Percentiles rank a stretch among this genome's conserved stretches.
Conservation (phyloP, 1,284 basidiomycete species). For the Porogramme epimiltina region DNA sequence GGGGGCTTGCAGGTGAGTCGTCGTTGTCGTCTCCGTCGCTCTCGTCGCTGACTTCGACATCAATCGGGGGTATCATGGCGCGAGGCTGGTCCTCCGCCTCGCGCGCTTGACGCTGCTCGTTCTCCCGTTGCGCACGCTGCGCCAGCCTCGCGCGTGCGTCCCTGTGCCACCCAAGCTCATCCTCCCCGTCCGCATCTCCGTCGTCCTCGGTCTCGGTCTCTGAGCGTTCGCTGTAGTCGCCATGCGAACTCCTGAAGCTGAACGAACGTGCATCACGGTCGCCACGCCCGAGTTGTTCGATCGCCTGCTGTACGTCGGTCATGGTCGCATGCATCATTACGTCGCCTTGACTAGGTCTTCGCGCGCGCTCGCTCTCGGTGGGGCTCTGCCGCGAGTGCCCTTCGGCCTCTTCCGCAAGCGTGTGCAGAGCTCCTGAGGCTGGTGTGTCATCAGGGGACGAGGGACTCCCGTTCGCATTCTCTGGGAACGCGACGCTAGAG, state of each 20-base stretch:
- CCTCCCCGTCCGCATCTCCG: constrained; percentile 42
- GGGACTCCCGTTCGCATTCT: constrained; percentile 9
- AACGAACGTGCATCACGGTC: constrained; percentile 65
- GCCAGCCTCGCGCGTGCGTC: constrained; percentile 70
- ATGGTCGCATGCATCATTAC: constrained; percentile 83
- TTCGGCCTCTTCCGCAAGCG: constrained; percentile 47
- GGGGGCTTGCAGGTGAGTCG: constrained; percentile 22
- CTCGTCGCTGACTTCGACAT: constrained; percentile 79
- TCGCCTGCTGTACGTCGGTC: constrained; percentile 86
- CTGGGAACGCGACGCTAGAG: constrained; percentile 23
- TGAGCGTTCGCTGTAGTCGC: constrained; percentile 53
- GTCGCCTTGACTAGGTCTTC: constrained; percentile 38
- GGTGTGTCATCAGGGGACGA: constrained; percentile 21
- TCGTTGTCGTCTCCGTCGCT: constrained; percentile 67
- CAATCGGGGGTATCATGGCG: constrained; percentile 61
- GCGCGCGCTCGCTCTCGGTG: constrained; percentile 28
- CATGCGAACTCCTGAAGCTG: constrained; percentile 66
- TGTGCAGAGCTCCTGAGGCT: constrained; percentile 32
- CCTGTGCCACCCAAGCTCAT: constrained; percentile 64
- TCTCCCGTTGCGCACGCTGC: constrained; percentile 66
- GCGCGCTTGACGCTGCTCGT: constrained; percentile 50
- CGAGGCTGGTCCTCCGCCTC: constrained; percentile 46
- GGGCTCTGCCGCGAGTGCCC: constrained; percentile 34
- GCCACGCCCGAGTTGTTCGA: constrained; percentile 69
- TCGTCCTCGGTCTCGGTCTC: constrained; percentile 59